phyloP scores from a whole-genome alignment of 441 rosid species.

The Cnidoscolus chayamansa region DNA sequence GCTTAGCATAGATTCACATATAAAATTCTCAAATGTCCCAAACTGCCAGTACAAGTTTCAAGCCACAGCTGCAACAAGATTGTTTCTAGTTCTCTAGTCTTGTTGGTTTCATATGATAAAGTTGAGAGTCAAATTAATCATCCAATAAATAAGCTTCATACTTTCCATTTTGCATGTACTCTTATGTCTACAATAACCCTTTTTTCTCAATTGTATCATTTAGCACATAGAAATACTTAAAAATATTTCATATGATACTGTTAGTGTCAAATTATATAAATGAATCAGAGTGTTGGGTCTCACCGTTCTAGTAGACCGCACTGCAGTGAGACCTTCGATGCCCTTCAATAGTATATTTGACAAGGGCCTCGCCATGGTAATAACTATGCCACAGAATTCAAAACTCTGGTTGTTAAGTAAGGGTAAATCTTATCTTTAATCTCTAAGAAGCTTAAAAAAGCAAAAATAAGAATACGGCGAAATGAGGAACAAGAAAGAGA shows the following conservation, averaged over 20 bases:
- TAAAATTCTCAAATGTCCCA: not conserved
- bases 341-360: conserved; percentile 50
- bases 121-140: too few relatives aligned
- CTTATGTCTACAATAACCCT: not conserved
- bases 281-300: not conserved
- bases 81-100: not conserved
- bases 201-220: not conserved
- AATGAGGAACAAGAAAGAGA: not conserved
- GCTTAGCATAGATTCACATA: not conserved
- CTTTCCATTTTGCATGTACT: not conserved
- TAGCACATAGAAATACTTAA: not conserved
- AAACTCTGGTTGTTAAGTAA: not conserved
- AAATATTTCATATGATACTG: not conserved
- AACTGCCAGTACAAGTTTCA: not conserved
- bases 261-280: not conserved
- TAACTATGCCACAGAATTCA: conserved; percentile 1
- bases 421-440: not conserved
- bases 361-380: conserved; percentile 52
- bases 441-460: not conserved
- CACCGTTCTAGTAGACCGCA: conserved; percentile 46
- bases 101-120: not conserved
- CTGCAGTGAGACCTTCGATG: conserved; percentile 39
- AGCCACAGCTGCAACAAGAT: not conserved
- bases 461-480: not conserved
- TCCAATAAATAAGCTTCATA: too few relatives aligned